Evolutionary conservation across 768 basidiomycete species (phyloP), one percentile per base, ranked within the genome.

Genomic region (Suillus variegatus): DNA sequence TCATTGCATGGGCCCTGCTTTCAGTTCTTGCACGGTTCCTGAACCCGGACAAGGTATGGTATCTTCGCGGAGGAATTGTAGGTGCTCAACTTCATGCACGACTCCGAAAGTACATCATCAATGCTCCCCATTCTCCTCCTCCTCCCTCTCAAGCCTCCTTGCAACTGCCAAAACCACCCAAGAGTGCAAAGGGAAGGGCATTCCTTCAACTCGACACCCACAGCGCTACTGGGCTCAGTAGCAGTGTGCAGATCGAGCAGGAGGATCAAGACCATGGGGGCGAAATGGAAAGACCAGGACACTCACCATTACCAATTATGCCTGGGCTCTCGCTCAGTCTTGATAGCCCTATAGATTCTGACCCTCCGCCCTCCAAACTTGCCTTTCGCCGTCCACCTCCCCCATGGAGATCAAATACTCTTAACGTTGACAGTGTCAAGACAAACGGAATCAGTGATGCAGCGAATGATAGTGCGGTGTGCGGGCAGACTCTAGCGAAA

Each of bases 1-100:
- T 80, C 49, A 85, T 87, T 40, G 84, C 91, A 1, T 94, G 92
- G 91, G 85, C 86, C 1, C 81, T 94, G 43, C 81, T 93, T 28
- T 82, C 85, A 35, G 82, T 92, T 51, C 75, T 94, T 6, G 73
- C 82, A 6, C 84, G 89, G 6, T 80, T 94, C 49, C 77, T 92
- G 35, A 79, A 81, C 60, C 73, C 77, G 14, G 87, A 86, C 67
- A 80, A 74, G 58, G 85, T 87, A 12, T 84, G 88, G 72, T 94
- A 91, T 78, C 80, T 94, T 40, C 82, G 86, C 47, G 91, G 92
- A 9, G 93, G 93, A 18, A 83, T 93, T 41, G 81, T 86, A 25
- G 82, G 81, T 8, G 90, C 88, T 8, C 83, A 86, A 4, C 81
- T 83, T 55, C 82, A 92, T 73, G 83, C 84, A 1, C 80, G 81